Percentiles rank a stretch among this genome's conserved stretches.
Conservation (phyloP, 2,329 filamentous ascomycete genomes). For the Lachnellula subtilissima region DNA sequence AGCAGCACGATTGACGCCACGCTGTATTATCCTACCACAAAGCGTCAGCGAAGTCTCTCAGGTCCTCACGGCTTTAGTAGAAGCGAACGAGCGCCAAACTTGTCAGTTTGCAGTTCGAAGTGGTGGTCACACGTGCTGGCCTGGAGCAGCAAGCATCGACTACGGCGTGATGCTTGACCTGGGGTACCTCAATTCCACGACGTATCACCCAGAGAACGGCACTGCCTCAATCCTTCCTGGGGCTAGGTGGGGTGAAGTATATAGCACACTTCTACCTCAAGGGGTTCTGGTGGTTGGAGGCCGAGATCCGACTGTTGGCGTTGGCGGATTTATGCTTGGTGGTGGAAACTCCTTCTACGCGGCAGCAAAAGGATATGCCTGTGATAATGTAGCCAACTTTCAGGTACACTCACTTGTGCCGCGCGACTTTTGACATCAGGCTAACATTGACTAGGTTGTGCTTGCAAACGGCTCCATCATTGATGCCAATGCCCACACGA, state of each 20-base stretch:
- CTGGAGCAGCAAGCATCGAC: slow-evolving; percentile 45
- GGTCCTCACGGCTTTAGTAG: too few species aligned
- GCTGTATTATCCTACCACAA: too few species aligned
- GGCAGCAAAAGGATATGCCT: slow-evolving; percentile 42
- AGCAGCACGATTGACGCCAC: too few species aligned
- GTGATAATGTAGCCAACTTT: slow-evolving; percentile 44
- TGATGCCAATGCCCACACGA: slow-evolving; percentile 37
- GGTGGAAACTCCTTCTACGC: slow-evolving; percentile 34
- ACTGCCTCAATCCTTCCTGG: slow-evolving; percentile 34
- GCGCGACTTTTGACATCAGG: too few species aligned
- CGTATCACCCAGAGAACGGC: slow-evolving; percentile 19
- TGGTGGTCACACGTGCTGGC: slow-evolving; percentile 52
- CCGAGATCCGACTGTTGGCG: slow-evolving; percentile 33
- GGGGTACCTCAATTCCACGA: slow-evolving; percentile 34
- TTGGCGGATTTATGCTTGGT: slow-evolving; percentile 35
- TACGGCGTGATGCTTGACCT: slow-evolving; percentile 41
- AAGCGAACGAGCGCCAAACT: too few species aligned
- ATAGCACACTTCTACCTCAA: slow-evolving; percentile 29
- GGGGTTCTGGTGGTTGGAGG: slow-evolving; percentile 33
- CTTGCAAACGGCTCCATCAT: slow-evolving; percentile 45
- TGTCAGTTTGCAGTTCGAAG: slow-evolving; percentile 48
- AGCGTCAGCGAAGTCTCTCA: too few species aligned
- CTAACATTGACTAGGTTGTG: slow-evolving; percentile 40
- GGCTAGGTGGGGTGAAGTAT: slow-evolving; percentile 35
- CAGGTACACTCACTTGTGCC: too few species aligned